A percentile compares a stretch with the other conserved stretches of the same genome.
phyloP scores from a whole-genome alignment of 2,329 filamentous ascomycete species.

The Fusarium goolgardi region DNA sequence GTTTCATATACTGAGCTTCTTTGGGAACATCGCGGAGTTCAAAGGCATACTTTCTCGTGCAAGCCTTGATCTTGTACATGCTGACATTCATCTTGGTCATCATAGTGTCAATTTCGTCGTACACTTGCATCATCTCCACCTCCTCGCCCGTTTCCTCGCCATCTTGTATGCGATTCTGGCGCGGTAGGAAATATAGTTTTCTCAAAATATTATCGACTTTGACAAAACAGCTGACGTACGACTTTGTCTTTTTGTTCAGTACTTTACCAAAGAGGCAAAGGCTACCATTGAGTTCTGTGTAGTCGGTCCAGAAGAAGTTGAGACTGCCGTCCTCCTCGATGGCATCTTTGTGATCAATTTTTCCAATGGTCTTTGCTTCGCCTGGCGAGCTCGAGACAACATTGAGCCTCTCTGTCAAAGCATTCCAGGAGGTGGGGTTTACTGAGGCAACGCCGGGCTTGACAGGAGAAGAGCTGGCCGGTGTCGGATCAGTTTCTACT shows the following conservation, averaged over 20 bases:
- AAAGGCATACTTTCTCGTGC: conserved; percentile 93
- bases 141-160: conserved; percentile 79
- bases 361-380: conserved; percentile 76
- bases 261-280: conserved; percentile 97
- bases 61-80: conserved; percentile 94
- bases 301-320: conserved; percentile 97
- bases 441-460: conserved; percentile 70
- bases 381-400: conserved; percentile 79
- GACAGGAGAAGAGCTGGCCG: conserved; percentile 80
- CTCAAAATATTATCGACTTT: conserved; percentile 95
- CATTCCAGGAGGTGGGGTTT: conserved; percentile 88
- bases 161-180: conserved; percentile 67
- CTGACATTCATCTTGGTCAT: conserved; percentile 89
- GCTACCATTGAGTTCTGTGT: conserved; percentile 90
- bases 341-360: conserved; percentile 85
- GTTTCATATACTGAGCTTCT: conserved; percentile 90
- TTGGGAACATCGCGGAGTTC: conserved; percentile 88
- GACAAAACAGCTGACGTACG: conserved; percentile 91
- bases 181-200: conserved; percentile 92
- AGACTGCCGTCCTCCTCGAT: conserved; percentile 93
- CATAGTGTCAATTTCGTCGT: conserved; percentile 85
- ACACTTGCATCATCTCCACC: conserved; percentile 89
- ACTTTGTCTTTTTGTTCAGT: conserved; percentile 82
- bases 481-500: conserved; percentile 73
- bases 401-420: conserved; percentile 86